Evolutionary conservation across 208 protist species (phyloP).

Genomic region (Tritrichomonas musculus): DNA sequence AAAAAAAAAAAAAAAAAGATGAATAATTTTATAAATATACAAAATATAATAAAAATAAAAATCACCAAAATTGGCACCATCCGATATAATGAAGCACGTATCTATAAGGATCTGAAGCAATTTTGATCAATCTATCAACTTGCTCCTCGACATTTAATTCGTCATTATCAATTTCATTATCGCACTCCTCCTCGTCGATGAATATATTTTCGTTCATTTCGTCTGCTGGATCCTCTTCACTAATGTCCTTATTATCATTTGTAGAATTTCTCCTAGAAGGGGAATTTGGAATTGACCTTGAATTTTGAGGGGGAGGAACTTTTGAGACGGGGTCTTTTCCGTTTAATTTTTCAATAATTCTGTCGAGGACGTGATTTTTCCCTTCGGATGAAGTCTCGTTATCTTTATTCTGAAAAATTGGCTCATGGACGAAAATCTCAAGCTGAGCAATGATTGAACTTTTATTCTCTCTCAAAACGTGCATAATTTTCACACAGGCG

Average conservation of each 20-base stretch:
- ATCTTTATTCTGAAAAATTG: constrained; percentile 33
- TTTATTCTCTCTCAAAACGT: constrained; percentile 40
- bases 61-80: constrained; percentile 15
- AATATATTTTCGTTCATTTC: too few relatives aligned
- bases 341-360: neutral
- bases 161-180: too few relatives aligned
- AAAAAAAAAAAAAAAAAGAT: too few relatives aligned
- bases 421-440: constrained; percentile 47
- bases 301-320: neutral
- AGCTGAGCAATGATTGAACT: constrained; percentile 41
- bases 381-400: neutral
- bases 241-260: too few relatives aligned
- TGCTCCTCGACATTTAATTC: neutral
- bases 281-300: too few relatives aligned
- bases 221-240: too few relatives aligned
- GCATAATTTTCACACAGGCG: constrained; percentile 62
- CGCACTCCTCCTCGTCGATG: too few relatives aligned
- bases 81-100: neutral
- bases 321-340: neutral
- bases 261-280: too few relatives aligned
- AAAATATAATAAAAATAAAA: too few relatives aligned
- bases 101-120: neutral
- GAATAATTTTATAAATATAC: too few relatives aligned
- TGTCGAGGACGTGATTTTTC: neutral
- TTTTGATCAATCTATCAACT: neutral